Conservation (phyloP, 2,329 filamentous ascomycete species). For the Shiraia sp. region DNA sequence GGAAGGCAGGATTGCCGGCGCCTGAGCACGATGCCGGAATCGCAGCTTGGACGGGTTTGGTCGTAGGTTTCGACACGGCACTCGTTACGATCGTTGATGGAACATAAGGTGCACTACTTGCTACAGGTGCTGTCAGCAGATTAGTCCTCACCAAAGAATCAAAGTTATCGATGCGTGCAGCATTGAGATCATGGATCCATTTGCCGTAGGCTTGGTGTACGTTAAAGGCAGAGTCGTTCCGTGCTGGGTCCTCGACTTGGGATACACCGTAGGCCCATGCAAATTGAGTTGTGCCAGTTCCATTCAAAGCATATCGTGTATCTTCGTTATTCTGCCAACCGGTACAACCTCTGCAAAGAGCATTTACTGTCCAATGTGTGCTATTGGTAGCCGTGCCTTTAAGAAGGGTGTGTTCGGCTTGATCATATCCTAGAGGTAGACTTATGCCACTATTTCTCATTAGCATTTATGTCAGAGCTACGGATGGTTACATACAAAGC, state of each 20-base stretch:
- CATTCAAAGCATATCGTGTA: slow-evolving; percentile 27
- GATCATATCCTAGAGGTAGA: slow-evolving; percentile 32
- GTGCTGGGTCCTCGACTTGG: slow-evolving; percentile 31
- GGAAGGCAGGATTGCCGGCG: slow-evolving; percentile 29
- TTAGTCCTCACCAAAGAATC: slow-evolving; percentile 35
- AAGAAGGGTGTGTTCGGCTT: slow-evolving; percentile 30
- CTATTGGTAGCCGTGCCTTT: slow-evolving; percentile 35
- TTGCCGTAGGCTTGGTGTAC: slow-evolving; percentile 35
- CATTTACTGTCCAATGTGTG: slow-evolving; percentile 40
- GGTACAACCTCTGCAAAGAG: slow-evolving; percentile 36
- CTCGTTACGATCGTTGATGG: slow-evolving; percentile 29
- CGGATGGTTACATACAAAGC: slow-evolving; percentile 27
- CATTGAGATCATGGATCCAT: slow-evolving; percentile 38
- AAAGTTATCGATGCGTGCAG: slow-evolving; percentile 37
- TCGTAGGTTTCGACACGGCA: slow-evolving; percentile 17
- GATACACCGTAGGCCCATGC: slow-evolving; percentile 37
- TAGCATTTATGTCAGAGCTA: slow-evolving; percentile 9
- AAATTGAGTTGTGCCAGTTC: slow-evolving; percentile 32
- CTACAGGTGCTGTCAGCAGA: slow-evolving; percentile 30
- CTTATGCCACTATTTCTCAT: slow-evolving; percentile 27
- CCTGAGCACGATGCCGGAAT: slow-evolving; percentile 38
- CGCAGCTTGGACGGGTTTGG: slow-evolving; percentile 20
- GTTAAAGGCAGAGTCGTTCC: slow-evolving; percentile 38
- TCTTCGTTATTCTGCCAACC: slow-evolving; percentile 36
- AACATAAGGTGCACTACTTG: slow-evolving; percentile 18